Evolutionary conservation across 257 asterid species (phyloP).

Genomic region (Plectranthus barbatus): DNA sequence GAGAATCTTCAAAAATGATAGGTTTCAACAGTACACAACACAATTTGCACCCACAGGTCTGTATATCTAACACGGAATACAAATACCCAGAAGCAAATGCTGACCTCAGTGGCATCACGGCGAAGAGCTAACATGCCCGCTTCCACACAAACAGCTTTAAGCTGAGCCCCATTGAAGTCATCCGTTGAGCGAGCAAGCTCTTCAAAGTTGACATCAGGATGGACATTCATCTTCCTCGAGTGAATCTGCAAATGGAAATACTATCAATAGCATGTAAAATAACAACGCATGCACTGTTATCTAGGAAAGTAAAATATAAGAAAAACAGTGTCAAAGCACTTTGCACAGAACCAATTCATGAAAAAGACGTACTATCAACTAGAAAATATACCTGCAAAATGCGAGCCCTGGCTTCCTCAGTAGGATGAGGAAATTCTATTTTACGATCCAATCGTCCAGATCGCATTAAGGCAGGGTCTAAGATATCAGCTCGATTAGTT

Average conservation of each 20-base stretch:
- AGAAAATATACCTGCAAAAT: too few species aligned
- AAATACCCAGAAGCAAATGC: neutral
- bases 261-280: neutral
- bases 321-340: neutral
- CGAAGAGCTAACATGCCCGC: conserved; percentile 95
- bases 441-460: too few species aligned
- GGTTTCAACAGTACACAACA: neutral
- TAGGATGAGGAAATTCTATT: too few species aligned
- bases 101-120: conserved; percentile 95
- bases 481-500: conserved; percentile 92
- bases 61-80: neutral
- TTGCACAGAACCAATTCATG: neutral
- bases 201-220: conserved; percentile 94
- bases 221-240: conserved; percentile 93
- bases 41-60: too few species aligned
- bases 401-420: too few species aligned
- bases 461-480: too few species aligned
- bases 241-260: conserved; percentile 48
- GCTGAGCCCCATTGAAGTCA: too few species aligned
- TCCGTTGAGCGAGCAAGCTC: too few species aligned
- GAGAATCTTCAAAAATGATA: neutral
- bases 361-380: neutral
- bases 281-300: too few species aligned
- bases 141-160: too few species aligned
- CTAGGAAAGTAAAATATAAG: neutral